Base-by-base conservation (phyloP, 768 basidiomycete species). In the Cyathus striatus region DNA sequence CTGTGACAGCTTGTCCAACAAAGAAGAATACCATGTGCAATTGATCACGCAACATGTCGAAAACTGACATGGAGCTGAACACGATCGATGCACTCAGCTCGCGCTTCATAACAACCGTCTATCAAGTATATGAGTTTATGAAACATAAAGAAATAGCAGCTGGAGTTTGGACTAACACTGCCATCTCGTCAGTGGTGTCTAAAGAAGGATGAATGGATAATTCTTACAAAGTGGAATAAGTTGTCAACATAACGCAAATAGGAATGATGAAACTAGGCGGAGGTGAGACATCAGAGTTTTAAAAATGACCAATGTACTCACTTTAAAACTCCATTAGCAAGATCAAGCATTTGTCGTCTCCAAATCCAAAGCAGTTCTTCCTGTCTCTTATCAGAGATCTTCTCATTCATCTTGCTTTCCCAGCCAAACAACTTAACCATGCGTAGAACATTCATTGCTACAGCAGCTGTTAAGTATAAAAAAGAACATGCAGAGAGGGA, bases 401-500 rank as follows among this genome's bases (percentile, higher is more conserved):
- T 68, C 6, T 70, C 61, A 36, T 71, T 64, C 55, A 82, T 73
- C 37, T 76, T 70, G 44, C 74, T 74, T 70, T 82, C 72, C 72
- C 85, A 75, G 13, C 71, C 86, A 51, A 88, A 86, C 27, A 86
- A 61, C 59, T 87, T 87, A 52, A 84, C 66, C 78, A 85, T 83
- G 16, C 82, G 73, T 9, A 84, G 55, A 16, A 78, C 72, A 45
- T 69, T 72, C 59, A 80, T 68, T 3, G 68, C 78, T 78, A n/a
- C n/a, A n/a, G n/a, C n/a, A n/a, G n/a, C n/a, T n/a, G n/a, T n/a
- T n/a, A n/a, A n/a, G 40, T 6, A 32, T 41, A 60, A 64, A 18
- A 62, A 62, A 18, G 30, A 21, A 22, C n/a, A 18, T 25, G 25
- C n/a, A 16, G 21, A 22, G 23, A 18, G 10, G 24, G 24, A 12